Evolutionary conservation across 805 yeast species (phyloP), one percentile per base, ranked within the genome.

Genomic region (Pichia deserticola): DNA sequence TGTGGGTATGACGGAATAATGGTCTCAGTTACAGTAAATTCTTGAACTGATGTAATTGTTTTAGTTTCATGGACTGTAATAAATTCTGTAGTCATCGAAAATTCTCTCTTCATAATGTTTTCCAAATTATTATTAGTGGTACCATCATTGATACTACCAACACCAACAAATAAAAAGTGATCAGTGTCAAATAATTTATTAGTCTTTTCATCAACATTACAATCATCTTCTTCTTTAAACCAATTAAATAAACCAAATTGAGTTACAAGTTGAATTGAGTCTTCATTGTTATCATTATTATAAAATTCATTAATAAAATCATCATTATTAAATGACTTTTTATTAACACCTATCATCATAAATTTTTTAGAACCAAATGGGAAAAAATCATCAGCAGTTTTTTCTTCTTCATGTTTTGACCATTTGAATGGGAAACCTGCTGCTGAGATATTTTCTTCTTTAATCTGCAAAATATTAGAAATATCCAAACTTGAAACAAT

Each of bases 381-480:
- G 40, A 61, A 57, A 38, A 49, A 50, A 27, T 45, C 54, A 11
- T 45, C 36, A 2, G 43, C 52, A 29, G 52, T 46, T 9, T 50
- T 49, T n/a, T 49, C 55, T n/a, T 44, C 46, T 25, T 49, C 54
- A 42, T 57, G 49, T 41, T 51, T 57, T 12, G 51, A 28, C 63
- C 63, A 65, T 7, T 57, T 50, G 13, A 51, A 41, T 0, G 69
- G 69, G 40, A 64, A 65, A 1, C 67, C 67, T 51, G 54, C 36
- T 3, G 62, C 51, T 4, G 52, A n/a, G 36, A 65, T 54, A 45
- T 62, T 51, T 43, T 58, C 57, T 50, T 65, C 67, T 42, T 57
- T 51, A 10, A 65, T 55, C 29, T 55, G 35, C 5, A 36, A 44
- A 33, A 50, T 49, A 30, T 50, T 46, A 20, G 30, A 30, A 12